Base-by-base conservation (phyloP, 805 yeast genomes). In the Kluyveromyces siamensis region DNA sequence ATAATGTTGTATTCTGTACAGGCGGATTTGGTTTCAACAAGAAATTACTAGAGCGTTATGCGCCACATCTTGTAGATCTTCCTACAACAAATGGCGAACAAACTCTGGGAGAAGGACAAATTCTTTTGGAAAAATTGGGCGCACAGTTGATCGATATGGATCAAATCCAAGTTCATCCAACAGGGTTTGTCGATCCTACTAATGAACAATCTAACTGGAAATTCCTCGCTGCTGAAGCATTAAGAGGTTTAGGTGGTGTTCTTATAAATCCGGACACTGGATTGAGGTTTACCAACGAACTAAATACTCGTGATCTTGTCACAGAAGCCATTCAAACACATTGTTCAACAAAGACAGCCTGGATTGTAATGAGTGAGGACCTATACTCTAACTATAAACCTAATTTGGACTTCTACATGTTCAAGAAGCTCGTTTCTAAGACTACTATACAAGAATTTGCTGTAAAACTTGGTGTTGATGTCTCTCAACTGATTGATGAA, bases 81-180 rank as follows among this genome's bases (percentile, higher is more conserved):
- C 81, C 85, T 27, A 76, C 80, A 43, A 78, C 84, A 1, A 80
- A 80, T 58, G 80, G 81, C 27, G 63, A 62, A 25, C 76, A 72
- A 54, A 77, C 83, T 1, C 67, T 79, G 0, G 85, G 85, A 17
- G 84, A 80, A 57, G 83, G 84, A 4, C 80, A 75, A 41, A 63
- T 66, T 27, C 58, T 79, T n/a, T 67, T 78, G n/a, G 68, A 63
- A 27, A 70, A 66, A 17, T 56, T 73, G 38, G 75, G 75, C 38
- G 83, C 79, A 8, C 66, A 71, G 8, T 62, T 78, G 51, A 70
- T 77, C 14, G 79, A 79, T 55, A 78, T 79, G 83, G 76, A 76
- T 43, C 74, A 79, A 54, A 64, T 80, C 18, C 85, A 80, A 61
- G 71, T 80, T 10, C 84, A 80, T 57, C 84, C 84, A 40, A 80